These are phyloP conservation scores for Boletellus sp. DNA, from an alignment of 768 basidiomycete species.

Conservation along the genomic window DNA sequence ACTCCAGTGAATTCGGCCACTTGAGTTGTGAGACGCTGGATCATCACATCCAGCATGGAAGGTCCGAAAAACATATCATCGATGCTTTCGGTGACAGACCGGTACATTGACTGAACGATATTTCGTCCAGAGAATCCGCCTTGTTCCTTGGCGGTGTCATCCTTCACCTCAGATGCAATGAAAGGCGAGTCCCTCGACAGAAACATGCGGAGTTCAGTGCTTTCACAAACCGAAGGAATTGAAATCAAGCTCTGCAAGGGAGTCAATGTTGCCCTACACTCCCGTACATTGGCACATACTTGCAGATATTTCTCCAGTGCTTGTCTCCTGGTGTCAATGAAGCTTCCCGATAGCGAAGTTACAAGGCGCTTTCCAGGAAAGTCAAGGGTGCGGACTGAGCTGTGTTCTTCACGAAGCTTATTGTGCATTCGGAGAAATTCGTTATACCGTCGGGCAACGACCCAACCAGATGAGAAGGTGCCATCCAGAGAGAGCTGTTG, in stretches of 20 bases:
- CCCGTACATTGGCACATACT: slow-evolving; percentile 38
- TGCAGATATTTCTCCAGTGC: slow-evolving; percentile 90
- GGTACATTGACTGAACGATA: slow-evolving; percentile 84
- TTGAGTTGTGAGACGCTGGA: slow-evolving; percentile 84
- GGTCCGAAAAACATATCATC: slow-evolving; percentile 98
- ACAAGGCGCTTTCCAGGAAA: slow-evolving; percentile 95
- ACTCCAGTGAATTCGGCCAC: slow-evolving; percentile 87
- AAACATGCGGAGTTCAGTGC: slow-evolving; percentile 77
- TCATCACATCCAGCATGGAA: slow-evolving; percentile 93
- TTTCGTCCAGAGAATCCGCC: slow-evolving; percentile 62
- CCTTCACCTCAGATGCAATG: slow-evolving; percentile 50
- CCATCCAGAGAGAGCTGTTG: slow-evolving; percentile 84
- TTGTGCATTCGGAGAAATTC: slow-evolving; percentile 91
- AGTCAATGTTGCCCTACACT: background rate
- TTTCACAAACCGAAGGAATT: slow-evolving; percentile 74
- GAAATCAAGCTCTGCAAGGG: slow-evolving; percentile 60
- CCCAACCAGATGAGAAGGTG: slow-evolving; percentile 82
- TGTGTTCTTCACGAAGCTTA: slow-evolving; percentile 74
- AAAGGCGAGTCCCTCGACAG: slow-evolving; percentile 86
- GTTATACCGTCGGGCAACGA: slow-evolving; percentile 89
- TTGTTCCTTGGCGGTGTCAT: slow-evolving; percentile 39
- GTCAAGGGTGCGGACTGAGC: slow-evolving; percentile 65
- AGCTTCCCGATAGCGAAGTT: slow-evolving; percentile 78
- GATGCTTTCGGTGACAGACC: slow-evolving; percentile 88
- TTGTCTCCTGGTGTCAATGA: slow-evolving; percentile 74